Percentiles rank a stretch among this genome's conserved stretches.
Evolutionary conservation across 2,329 filamentous ascomycete genomes (phyloP).

Genomic region (Penicillium griseofulvum): DNA sequence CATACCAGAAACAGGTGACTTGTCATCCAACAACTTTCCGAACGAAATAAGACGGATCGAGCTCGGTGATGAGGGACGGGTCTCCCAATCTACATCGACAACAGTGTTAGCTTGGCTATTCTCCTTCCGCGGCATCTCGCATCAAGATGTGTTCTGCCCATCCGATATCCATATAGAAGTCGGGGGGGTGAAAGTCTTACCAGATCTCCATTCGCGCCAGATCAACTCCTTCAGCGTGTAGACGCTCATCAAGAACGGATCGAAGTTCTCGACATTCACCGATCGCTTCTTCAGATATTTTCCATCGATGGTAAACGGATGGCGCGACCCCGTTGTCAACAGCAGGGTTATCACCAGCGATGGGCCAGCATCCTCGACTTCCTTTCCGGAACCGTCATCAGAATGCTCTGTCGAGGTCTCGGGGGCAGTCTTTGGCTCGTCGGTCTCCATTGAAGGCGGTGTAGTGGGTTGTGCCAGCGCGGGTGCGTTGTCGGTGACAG

Average conservation of each 20-base stretch:
- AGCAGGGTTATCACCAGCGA: constrained; percentile 69
- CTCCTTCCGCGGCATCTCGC: neutral
- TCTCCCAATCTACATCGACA: constrained; percentile 68
- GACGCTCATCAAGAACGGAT: constrained; percentile 86
- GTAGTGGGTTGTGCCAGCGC: constrained; percentile 13
- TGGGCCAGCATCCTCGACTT: constrained; percentile 37
- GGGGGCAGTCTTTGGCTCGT: constrained; percentile 25
- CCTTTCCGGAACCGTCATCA: constrained; percentile 34
- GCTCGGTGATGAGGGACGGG: constrained; percentile 78
- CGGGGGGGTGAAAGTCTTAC: constrained; percentile 34
- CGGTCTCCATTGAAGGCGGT: constrained; percentile 19
- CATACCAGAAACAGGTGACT: constrained; percentile 77
- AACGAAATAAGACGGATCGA: constrained; percentile 90
- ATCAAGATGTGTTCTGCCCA: neutral
- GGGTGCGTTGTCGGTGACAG: constrained; percentile 12
- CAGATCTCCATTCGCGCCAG: constrained; percentile 84
- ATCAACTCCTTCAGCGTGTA: constrained; percentile 95
- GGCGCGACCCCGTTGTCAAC: constrained; percentile 74
- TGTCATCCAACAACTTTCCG: constrained; percentile 86
- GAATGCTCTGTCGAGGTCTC: constrained; percentile 24
- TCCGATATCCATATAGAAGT: neutral
- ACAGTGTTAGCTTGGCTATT: neutral
- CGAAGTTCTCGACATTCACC: constrained; percentile 71
- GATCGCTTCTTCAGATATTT: constrained; percentile 79
- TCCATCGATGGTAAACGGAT: constrained; percentile 87